Base-by-base conservation (phyloP, 2,329 filamentous ascomycete genomes). In the Botryotinia convoluta region DNA sequence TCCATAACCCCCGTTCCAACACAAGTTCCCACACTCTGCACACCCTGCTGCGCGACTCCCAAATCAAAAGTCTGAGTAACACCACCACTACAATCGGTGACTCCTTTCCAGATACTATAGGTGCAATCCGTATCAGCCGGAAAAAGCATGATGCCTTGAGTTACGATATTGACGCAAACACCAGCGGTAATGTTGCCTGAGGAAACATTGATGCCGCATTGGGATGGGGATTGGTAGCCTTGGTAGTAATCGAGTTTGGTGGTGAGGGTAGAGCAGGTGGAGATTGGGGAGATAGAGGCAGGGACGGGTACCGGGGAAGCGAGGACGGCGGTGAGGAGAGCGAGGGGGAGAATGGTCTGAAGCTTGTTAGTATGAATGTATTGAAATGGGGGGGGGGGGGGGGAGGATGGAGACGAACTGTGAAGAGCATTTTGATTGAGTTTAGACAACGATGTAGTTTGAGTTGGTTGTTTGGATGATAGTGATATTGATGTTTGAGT, bases 351-450 rank as follows among this genome's bases (percentile, higher is more conserved):
- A 18, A 65, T 20, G n/a, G 69, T 57, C 69, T 67, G 32, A 14
- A 20, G 35, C 20, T 65, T 22, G 69, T 72, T 65, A 72, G 35
- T 57, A 8, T 39, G 20, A 22, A 12, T 39, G 20, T 14, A n/a
- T 12, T 57, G 20, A 6, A 20, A 7, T 29, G 20, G n/a, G 4
- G 10, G 12, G 6, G 14, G 22, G 35, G 20, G n/a, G 4, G 10
- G 12, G 6, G 14, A 29, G 35, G n/a, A 35, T 22, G 60, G n/a
- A 6, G 20, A 67, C 61, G 20, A 29, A 72, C 70, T 59, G 70
- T 67, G 45, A 67, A 72, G 61, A 72, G 45, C 70, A 72, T 72
- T 69, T 69, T 69, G 65, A 69, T 22, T 32, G 20, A 16, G n/a
- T 18, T 42, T 69, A 29, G 10, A 22, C 14, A 59, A 44, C 29